Base-by-base conservation (phyloP, 1,284 basidiomycete genomes). In the Chondrostereum purpureum region DNA sequence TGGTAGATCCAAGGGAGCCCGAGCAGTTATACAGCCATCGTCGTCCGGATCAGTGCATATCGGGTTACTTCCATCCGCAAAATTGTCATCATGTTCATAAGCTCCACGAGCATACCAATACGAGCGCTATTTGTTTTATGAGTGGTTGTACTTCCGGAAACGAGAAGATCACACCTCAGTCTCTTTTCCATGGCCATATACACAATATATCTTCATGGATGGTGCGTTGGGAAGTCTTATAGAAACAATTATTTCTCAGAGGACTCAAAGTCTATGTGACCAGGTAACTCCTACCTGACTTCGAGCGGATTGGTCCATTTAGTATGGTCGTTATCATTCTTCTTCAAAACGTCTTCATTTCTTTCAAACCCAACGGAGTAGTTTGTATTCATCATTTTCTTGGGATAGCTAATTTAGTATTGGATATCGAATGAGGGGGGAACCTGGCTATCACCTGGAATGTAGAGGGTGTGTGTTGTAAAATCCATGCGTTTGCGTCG, bases 251-350 rank as follows among this genome's bases (percentile, higher is more conserved):
- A 4, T 41, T 27, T 12, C 37, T 14, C 5, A 16, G 34, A 12
- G 33, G 8, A 51, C 22, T 35, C 42, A 11, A 33, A 13, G 13
- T n/a, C n/a, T n/a, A n/a, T n/a, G n/a, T n/a, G n/a, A 22, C 14
- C 23, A 40, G 20, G 37, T 11, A 57, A n/a, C n/a, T n/a, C 70
- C 42, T 54, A 85, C 86, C 80, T 78, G 16, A 88, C 75, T 66
- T 99, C 95, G 4, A 98, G 73, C 6, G 95, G 95, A 63, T 99
- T 99, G n/a, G 84, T 76, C 94, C 95, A 99, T 67, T 93, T 90
- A 5, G 66, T 75, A 55, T 78, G 81, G 65, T 92, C 83, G 34
- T 70, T 53, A 53, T 83, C 74, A 59, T 93, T 94, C 53, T 60
- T 66, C 55, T 72, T 73, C 47, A 94, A 61, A 41, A 70, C 64